Base-by-base conservation (phyloP, 2,329 filamentous ascomycete genomes). In the Fusarium devonianum region DNA sequence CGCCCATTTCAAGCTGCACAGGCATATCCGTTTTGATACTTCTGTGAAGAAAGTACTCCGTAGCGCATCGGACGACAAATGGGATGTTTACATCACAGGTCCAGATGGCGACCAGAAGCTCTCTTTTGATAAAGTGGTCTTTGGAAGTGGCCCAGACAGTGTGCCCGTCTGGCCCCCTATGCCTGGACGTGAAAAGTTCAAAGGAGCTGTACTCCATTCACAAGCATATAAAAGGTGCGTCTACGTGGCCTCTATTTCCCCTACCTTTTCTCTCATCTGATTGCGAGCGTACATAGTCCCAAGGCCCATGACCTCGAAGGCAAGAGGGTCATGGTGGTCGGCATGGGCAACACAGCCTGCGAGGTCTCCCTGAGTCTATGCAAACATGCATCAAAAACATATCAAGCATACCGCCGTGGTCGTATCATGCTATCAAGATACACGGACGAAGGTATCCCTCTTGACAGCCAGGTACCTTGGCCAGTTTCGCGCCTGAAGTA, bases 201-300 rank as follows among this genome's bases (percentile, higher is more conserved):
- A 29, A 13, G 41, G 41, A 19, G 22, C 22, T 4, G 19, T 44
- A 4, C 32, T 44, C 4, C 41, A 44, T 37, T 17, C 41, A 2
- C 41, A 44, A 12, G 30, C 23, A 30, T 44, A 37, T 12, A n/a
- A 25, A 37, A 44, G 41, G 40, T 44, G 4, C 16, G 40, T 10
- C n/a, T n/a, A n/a, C n/a, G n/a, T n/a, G n/a, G n/a, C n/a, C n/a
- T n/a, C n/a, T n/a, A n/a, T n/a, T n/a, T n/a, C n/a, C n/a, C n/a
- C n/a, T n/a, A n/a, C n/a, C n/a, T n/a, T n/a, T n/a, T n/a, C n/a
- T n/a, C n/a, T n/a, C n/a, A n/a, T n/a, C n/a, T n/a, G n/a, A n/a
- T n/a, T n/a, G n/a, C n/a, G n/a, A n/a, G n/a, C n/a, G 16, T 13
- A 14, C 11, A 0, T 4, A 44, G 41, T 6, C 12, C 18, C 13